Evolutionary conservation across 805 yeast species (phyloP), one percentile per base, ranked within the genome.

Genomic region (Yamadazyma laniorum): DNA sequence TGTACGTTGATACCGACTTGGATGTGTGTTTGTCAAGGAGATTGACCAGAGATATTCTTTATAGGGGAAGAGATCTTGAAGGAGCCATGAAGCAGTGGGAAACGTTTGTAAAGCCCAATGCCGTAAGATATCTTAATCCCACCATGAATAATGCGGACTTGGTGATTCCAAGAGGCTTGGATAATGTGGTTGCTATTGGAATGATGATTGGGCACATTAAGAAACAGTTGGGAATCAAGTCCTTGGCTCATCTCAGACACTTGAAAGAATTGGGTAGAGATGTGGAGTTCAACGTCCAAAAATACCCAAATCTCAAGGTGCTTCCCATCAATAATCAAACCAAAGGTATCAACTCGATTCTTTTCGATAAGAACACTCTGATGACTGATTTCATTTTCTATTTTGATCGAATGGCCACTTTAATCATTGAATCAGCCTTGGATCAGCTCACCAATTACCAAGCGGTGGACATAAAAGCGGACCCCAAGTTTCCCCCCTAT

Each of bases 51-150:
- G 99, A 93, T 58, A 89, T 88, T 37, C 70, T 85, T 11, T 80
- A 82, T 44, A 70, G 99, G 43, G 96, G 95, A 1, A 69, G 99
- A 43, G 96, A 90, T 50, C 65, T 90, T 25, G 70, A 64, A 4
- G 95, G 96, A 1, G 84, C 90, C 13, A 72, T 93, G 42, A 74
- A 77, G 48, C 99, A 93, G 55, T 93, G 98, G 98, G 82, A 85
- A 46, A 61, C 67, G 18, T 90, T 82, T 58, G 99, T 93, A 18
- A 93, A 91, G 58, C 99, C 99, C 5, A 87, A 88, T 57, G 89
- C 95, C 6, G 89, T 82, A 17, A 63, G 79, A 28, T 77, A 74
- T 49, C 82, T 91, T 12, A 75, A 72, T 37, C 93, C 95, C 1
- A 84, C 95, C 0, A 75, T 84, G 80, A 67, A 74, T 32, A 70